Conservation (phyloP, 2,329 filamentous ascomycete genomes). For the Fusarium torulosum region DNA sequence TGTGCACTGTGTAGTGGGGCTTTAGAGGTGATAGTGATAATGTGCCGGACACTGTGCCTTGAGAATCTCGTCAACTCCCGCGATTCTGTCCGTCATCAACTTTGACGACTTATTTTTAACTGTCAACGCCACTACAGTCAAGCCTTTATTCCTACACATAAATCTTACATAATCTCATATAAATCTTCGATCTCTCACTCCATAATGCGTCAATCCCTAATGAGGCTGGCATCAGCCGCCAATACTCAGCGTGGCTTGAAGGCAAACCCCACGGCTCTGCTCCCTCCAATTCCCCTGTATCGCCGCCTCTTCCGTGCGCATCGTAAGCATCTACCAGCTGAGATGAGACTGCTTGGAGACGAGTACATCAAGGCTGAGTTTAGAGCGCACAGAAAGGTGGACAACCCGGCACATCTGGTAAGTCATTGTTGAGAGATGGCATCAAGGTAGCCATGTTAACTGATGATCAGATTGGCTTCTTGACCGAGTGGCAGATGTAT, state of each 20-base stretch:
- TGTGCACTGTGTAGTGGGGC: conserved; percentile 49
- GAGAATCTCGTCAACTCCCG: conserved; percentile 29
- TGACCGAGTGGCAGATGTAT: conserved; percentile 97
- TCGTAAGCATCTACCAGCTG: conserved; percentile 78
- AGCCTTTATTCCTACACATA: neutral
- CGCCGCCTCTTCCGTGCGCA: conserved; percentile 88
- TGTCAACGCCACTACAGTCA: conserved; percentile 3
- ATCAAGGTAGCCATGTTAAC: conserved; percentile 23
- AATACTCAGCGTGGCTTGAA: conserved; percentile 51
- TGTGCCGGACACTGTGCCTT: conserved; percentile 38
- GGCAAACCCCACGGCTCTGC: conserved; percentile 71
- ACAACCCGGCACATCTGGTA: conserved; percentile 94
- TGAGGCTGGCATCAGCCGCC: conserved; percentile 55
- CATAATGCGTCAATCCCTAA: conserved; percentile 48
- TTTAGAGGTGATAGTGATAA: conserved; percentile 6
- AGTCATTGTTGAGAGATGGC: conserved; percentile 46
- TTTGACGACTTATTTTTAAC: conserved; percentile 5
- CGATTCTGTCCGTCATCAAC: conserved; percentile 28
- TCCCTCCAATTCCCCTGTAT: conserved; percentile 91
- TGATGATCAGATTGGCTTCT: conserved; percentile 81
- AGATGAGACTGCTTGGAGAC: conserved; percentile 87
- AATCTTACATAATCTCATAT: neutral
- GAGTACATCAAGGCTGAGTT: conserved; percentile 96
- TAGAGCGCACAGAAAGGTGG: conserved; percentile 81
- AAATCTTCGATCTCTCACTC: neutral